Conservation (phyloP, 768 basidiomycete species). For the Russula earlei region DNA sequence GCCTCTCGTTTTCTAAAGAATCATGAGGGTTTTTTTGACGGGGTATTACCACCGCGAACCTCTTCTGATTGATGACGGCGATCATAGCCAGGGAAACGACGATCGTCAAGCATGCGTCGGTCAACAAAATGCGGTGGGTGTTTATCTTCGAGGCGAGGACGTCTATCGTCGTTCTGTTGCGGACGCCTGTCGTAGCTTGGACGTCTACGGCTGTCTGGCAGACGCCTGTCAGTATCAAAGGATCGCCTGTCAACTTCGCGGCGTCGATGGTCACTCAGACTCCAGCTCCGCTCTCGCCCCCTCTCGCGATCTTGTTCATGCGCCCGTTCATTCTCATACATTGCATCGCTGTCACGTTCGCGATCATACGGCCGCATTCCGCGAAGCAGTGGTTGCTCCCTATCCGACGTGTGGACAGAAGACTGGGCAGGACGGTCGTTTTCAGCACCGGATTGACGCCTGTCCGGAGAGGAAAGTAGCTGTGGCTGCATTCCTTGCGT, state of each 20-base stretch:
- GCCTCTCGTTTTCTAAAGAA: slow-evolving; percentile 5
- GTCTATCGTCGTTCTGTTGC: slow-evolving; percentile 18
- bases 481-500: not conserved
- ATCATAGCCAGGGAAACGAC: slow-evolving; percentile 15
- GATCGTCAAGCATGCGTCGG: not conserved
- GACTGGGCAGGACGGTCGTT: slow-evolving; percentile 18
- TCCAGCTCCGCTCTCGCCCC: slow-evolving; percentile 30
- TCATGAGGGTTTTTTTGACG: slow-evolving; percentile 1
- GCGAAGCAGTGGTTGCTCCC: slow-evolving; percentile 22
- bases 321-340: slow-evolving; percentile 21
- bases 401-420: slow-evolving; percentile 24
- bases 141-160: slow-evolving; percentile 20
- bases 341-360: slow-evolving; percentile 30
- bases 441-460: slow-evolving; percentile 16
- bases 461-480: slow-evolving; percentile 4
- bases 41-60: slow-evolving; percentile 13
- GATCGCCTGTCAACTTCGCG: slow-evolving; percentile 34
- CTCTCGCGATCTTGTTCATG: slow-evolving; percentile 12
- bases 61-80: slow-evolving; percentile 10
- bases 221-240: slow-evolving; percentile 31
- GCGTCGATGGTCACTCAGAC: slow-evolving; percentile 25
- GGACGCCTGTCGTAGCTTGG: slow-evolving; percentile 11
- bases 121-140: slow-evolving; percentile 9
- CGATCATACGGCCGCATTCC: slow-evolving; percentile 27
- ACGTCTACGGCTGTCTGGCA: slow-evolving; percentile 38